Evolutionary conservation across 768 basidiomycete genomes (phyloP).

Genomic region (Pulveroboletus sp.): DNA sequence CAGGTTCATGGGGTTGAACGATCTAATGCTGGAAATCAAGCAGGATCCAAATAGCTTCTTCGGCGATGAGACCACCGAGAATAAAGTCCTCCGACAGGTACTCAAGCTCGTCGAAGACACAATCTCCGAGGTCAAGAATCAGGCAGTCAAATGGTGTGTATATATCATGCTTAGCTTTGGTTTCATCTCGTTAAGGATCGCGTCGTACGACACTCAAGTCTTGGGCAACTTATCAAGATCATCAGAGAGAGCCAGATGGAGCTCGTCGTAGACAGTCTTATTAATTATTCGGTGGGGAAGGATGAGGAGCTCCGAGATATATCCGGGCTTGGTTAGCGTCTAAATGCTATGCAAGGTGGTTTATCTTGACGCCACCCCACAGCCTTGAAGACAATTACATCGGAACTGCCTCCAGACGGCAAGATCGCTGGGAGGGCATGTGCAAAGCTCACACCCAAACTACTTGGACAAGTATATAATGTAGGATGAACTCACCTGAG

Average conservation of each 20-base stretch:
- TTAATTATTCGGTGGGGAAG: slow-evolving; percentile 77
- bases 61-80: slow-evolving; percentile 83
- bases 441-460: slow-evolving; percentile 77
- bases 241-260: slow-evolving; percentile 80
- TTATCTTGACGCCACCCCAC: slow-evolving; percentile 7
- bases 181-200: slow-evolving; percentile 5
- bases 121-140: slow-evolving; percentile 98
- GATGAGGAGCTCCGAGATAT: slow-evolving; percentile 95
- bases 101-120: slow-evolving; percentile 86
- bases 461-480: slow-evolving; percentile 73
- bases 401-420: slow-evolving; percentile 80
- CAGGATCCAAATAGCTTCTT: slow-evolving; percentile 69
- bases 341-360: neutral
- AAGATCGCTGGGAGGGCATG: slow-evolving; percentile 77
- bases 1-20: slow-evolving; percentile 96
- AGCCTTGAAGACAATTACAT: slow-evolving; percentile 95
- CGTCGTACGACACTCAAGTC: slow-evolving; percentile 39
- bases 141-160: slow-evolving; percentile 88
- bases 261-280: slow-evolving; percentile 82
- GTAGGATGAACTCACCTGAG: slow-evolving; percentile 37
- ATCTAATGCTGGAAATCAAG: slow-evolving; percentile 85
- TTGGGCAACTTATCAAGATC: slow-evolving; percentile 88
- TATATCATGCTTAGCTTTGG: neutral
- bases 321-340: slow-evolving; percentile 70
- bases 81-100: slow-evolving; percentile 78